Percentiles rank a stretch among this genome's conserved stretches.
Evolutionary conservation across 805 yeast species (phyloP).

Genomic region (Scheffersomyces stipitis): DNA sequence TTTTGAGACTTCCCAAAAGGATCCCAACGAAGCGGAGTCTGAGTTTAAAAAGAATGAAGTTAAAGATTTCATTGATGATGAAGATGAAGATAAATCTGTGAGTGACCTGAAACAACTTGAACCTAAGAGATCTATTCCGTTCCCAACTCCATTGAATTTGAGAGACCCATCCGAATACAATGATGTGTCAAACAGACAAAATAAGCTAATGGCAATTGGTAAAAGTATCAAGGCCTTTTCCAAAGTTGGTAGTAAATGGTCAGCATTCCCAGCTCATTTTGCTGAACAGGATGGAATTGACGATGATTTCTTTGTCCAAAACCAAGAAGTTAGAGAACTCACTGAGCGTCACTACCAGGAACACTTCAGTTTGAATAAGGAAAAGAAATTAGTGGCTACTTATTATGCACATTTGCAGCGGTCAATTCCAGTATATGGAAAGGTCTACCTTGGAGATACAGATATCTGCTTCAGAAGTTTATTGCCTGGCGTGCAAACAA

Average conservation of each 20-base stretch:
- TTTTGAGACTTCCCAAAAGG: conserved; percentile 28
- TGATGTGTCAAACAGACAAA: conserved; percentile 9
- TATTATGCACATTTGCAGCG: conserved; percentile 70
- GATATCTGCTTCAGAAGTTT: conserved; percentile 79
- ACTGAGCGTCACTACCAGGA: conserved; percentile 60
- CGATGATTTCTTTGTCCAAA: conserved; percentile 50
- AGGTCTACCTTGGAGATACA: conserved; percentile 66
- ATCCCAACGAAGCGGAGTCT: conserved; percentile 23
- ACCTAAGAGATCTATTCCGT: conserved; percentile 1
- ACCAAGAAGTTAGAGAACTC: conserved; percentile 40
- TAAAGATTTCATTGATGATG: too few species aligned
- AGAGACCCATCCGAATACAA: conserved; percentile 25
- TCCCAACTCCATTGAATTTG: conserved; percentile 21
- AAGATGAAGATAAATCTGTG: too few species aligned
- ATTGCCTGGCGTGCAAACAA: conserved; percentile 72
- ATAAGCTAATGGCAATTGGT: conserved; percentile 17
- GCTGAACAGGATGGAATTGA: conserved; percentile 36
- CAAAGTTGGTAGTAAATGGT: conserved; percentile 46
- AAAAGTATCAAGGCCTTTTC: conserved; percentile 32
- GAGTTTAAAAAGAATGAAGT: conserved; percentile 16
- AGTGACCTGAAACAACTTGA: neutral
- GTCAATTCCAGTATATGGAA: conserved; percentile 80
- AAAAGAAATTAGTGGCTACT: conserved; percentile 57
- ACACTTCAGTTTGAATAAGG: conserved; percentile 62
- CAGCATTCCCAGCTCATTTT: conserved; percentile 64